phyloP scores from a whole-genome alignment of 73 alveolate species.

The Paramecium pentaurelia region DNA sequence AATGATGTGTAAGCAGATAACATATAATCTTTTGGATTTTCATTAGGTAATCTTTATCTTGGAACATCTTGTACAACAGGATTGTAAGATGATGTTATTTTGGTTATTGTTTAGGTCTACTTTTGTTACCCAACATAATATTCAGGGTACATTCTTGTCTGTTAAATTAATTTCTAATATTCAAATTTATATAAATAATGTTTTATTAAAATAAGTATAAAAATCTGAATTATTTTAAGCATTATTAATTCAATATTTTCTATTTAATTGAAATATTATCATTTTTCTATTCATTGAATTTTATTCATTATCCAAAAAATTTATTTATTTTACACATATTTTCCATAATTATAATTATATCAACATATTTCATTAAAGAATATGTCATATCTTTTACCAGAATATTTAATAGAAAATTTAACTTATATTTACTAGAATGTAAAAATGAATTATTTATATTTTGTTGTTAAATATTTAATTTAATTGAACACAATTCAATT shows the following conservation, averaged over 20 bases:
- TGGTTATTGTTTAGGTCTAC: background rate
- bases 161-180: background rate
- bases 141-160: constrained; percentile 3
- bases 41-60: constrained; percentile 31
- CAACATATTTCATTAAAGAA: no score
- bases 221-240: background rate
- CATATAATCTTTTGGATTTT: constrained; percentile 43
- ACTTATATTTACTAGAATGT: no score
- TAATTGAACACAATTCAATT: background rate
- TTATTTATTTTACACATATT: no score
- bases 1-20: background rate
- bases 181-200: background rate
- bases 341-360: no score
- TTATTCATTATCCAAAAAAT: no score
- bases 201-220: background rate
- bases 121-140: background rate
- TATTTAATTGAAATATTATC: no score
- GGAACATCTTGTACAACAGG: background rate
- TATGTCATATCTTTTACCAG: no score
- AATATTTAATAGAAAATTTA: no score
- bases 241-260: background rate
- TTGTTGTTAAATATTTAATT: background rate
- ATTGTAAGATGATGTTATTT: constrained; percentile 9
- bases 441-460: no score
- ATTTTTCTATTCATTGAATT: no score